These are phyloP conservation scores for Paraconiothyrium brasiliense DNA, from an alignment of 2,329 filamentous ascomycete genomes.

Conservation along the genomic window DNA sequence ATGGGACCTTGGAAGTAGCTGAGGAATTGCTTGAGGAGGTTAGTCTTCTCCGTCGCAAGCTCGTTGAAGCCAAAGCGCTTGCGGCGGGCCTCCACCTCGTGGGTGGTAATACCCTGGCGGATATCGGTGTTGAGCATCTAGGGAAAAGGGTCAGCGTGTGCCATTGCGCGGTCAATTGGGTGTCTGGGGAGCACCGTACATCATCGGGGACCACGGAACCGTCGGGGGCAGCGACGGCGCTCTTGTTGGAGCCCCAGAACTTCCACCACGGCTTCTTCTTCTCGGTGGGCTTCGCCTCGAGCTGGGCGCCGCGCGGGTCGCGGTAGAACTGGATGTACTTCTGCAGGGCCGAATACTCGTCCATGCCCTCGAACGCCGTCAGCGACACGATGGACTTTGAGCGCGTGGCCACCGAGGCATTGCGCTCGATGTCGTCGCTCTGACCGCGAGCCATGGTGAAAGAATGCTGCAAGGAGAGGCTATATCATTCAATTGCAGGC, in stretches of 20 bases:
- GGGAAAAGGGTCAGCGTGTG: constrained; percentile 49
- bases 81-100: constrained; percentile 70
- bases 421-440: constrained; percentile 47
- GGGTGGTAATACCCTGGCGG: constrained; percentile 66
- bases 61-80: constrained; percentile 77
- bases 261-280: constrained; percentile 67
- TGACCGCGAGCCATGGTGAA: constrained; percentile 24
- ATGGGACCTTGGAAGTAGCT: constrained; percentile 80
- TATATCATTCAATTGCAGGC: constrained; percentile 14
- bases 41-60: constrained; percentile 77
- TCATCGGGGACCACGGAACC: constrained; percentile 66
- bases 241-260: constrained; percentile 60
- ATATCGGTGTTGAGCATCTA: constrained; percentile 71
- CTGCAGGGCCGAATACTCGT: constrained; percentile 73
- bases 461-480: constrained; percentile 11
- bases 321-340: constrained; percentile 74
- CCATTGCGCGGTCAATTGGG: neutral
- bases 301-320: constrained; percentile 59
- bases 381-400: constrained; percentile 48
- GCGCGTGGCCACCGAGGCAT: constrained; percentile 37
- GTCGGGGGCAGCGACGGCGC: constrained; percentile 43
- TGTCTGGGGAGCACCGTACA: constrained; percentile 23
- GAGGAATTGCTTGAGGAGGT: constrained; percentile 78
- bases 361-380: constrained; percentile 57
- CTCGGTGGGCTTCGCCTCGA: constrained; percentile 45